phyloP scores from a whole-genome alignment of 2,329 filamentous ascomycete species.

The Aspergillus luchuensis region DNA sequence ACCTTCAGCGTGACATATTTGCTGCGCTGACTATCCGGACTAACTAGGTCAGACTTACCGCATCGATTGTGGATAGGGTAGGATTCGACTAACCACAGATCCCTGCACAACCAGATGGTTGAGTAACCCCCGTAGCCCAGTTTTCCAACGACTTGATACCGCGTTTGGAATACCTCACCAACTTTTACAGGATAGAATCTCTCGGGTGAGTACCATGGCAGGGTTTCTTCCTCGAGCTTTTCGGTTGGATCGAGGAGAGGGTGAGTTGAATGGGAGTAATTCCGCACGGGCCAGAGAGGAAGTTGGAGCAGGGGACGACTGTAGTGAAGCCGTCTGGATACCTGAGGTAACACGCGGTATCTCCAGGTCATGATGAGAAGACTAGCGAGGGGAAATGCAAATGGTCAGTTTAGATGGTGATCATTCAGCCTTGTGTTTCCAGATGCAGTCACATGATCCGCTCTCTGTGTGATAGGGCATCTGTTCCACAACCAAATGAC shows the following conservation, averaged over 20 bases:
- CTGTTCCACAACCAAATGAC: too few relatives aligned
- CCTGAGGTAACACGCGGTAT: neutral
- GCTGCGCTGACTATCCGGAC: neutral
- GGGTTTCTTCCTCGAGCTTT: conserved; percentile 21
- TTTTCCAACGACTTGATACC: conserved; percentile 20
- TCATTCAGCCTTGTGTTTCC: too few relatives aligned
- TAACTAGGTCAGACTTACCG: neutral
- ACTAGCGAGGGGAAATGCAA: too few relatives aligned
- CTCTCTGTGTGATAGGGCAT: too few relatives aligned
- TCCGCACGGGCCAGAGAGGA: neutral
- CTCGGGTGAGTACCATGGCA: conserved; percentile 15
- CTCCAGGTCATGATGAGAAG: neutral
- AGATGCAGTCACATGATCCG: too few relatives aligned
- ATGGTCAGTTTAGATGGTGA: too few relatives aligned
- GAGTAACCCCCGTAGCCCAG: conserved; percentile 18
- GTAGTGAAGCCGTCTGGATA: neutral
- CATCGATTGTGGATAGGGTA: neutral
- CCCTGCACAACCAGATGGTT: conserved; percentile 10
- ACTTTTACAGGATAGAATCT: conserved; percentile 16
- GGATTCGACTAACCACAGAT: neutral
- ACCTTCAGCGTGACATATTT: conserved; percentile 14
- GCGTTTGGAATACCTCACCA: conserved; percentile 18
- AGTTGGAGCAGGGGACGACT: neutral
- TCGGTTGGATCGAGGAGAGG: neutral
- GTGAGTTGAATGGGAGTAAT: neutral